These are phyloP conservation scores for Barnettozyma sucrosica DNA, from an alignment of 805 yeast species.

Conservation along the genomic window DNA sequence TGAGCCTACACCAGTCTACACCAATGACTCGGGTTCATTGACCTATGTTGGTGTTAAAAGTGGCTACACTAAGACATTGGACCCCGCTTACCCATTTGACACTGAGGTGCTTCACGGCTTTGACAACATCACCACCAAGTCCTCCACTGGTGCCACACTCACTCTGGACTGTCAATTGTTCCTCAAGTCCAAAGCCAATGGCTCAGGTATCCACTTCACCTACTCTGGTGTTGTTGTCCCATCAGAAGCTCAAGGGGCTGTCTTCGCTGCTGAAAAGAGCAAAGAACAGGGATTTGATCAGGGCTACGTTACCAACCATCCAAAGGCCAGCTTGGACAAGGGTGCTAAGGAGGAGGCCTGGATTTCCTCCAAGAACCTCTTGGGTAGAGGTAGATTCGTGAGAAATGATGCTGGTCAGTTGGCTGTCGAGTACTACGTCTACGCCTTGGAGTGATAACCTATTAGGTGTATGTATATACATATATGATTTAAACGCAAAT, in stretches of 20 bases:
- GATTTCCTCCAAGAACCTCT: conserved; percentile 42
- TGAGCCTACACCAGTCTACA: conserved; percentile 28
- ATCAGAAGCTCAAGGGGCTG: conserved; percentile 31
- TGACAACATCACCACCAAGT: conserved; percentile 40
- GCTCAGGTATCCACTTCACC: conserved; percentile 35
- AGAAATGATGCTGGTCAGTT: conserved; percentile 40
- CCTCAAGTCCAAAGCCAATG: conserved; percentile 37
- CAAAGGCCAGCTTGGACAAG: conserved; percentile 38
- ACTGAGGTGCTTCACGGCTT: conserved; percentile 34
- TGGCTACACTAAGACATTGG: conserved; percentile 35
- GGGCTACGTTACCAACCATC: conserved; percentile 44
- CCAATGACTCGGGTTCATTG: conserved; percentile 24
- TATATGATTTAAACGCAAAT: background rate
- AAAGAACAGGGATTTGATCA: conserved; percentile 36
- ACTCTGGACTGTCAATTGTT: conserved; percentile 46
- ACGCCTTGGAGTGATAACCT: conserved; percentile 15
- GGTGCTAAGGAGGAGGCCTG: conserved; percentile 42
- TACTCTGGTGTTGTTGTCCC: conserved; percentile 46
- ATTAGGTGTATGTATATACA: background rate
- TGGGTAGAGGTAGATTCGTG: conserved; percentile 57
- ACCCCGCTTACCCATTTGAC: conserved; percentile 34
- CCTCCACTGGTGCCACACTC: conserved; percentile 25
- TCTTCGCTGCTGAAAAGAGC: conserved; percentile 28
- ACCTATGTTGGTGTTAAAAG: conserved; percentile 28
- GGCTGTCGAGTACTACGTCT: conserved; percentile 51